Evolutionary conservation across 768 basidiomycete genomes (phyloP), one percentile per base, ranked within the genome.

Genomic region (Daedaleopsis nitida): DNA sequence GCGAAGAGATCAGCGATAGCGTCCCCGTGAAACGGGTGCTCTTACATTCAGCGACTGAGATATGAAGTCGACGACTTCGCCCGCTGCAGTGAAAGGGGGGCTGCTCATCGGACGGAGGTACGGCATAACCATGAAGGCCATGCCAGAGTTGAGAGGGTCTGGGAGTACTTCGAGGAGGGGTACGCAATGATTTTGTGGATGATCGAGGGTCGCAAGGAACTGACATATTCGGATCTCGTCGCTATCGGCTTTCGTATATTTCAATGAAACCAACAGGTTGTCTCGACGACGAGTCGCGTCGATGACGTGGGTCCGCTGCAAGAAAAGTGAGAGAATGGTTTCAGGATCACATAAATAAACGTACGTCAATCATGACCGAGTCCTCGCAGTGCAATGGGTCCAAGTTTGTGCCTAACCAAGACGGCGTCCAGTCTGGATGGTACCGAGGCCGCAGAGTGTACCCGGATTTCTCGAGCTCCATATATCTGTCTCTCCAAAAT

Each of bases 111-210:
- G 39, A 17, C 39, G 39, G 3, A 70, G 51, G n/a, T 57, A 64
- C 0, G 60, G 69, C 67, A 65, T 67, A 21, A 75, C 67, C 49
- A 73, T 51, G 1, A 67, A 52, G 0, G 50, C 43, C 5, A 13
- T 45, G 6, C 14, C n/a, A 6, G 43, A 11, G 13, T 64, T 51
- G 5, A 65, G 45, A 2, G 64, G 60, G 51, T 71, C 68, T 3
- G 49, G 19, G 3, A 72, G 44, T 8, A 65, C 37, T 1, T 73
- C 70, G 3, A 67, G 17, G 2, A 73, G 24, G 0, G 64, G 59
- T 1, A 70, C 69, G 21, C 60, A 70, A 48, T 73, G 72, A 23
- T 73, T 73, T 5, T 8, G 16, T 0, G 66, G 50, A 12, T 59
- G 39, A 17, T 54, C 3, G 3, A 63, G 21, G n/a, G 53, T 59